Percentiles rank a stretch among this genome's conserved stretches.
phyloP scores from a whole-genome alignment of 2,329 filamentous ascomycete species.

The Rhynchosporium agropyri region DNA sequence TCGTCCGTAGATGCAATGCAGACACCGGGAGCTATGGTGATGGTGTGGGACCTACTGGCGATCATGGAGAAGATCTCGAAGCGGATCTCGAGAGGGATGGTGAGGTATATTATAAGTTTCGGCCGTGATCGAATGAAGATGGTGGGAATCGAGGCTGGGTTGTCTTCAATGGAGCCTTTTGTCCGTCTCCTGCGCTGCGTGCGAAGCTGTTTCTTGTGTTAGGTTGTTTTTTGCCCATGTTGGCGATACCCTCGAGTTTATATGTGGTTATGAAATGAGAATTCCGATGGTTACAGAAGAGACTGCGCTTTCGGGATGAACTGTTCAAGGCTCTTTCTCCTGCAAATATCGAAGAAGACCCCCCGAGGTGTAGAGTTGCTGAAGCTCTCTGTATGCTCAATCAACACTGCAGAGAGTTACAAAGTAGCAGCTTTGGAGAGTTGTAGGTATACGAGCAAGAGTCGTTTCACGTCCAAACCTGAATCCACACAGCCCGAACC shows the following conservation, averaged over 20 bases:
- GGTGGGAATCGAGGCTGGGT: neutral
- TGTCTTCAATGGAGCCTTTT: neutral
- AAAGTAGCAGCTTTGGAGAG: no score
- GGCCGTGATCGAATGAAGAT: neutral
- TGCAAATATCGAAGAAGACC: no score
- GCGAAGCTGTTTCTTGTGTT: conserved; percentile 1
- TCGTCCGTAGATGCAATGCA: conserved; percentile 3
- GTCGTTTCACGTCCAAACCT: no score
- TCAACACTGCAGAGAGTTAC: no score
- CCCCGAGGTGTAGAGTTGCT: no score
- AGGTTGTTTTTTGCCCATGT: neutral
- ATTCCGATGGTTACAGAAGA: no score
- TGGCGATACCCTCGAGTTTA: neutral
- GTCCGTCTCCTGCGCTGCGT: neutral
- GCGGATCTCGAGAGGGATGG: conserved; percentile 7
- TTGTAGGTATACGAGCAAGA: no score
- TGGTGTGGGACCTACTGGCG: neutral
- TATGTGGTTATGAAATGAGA: no score
- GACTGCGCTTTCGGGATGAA: no score
- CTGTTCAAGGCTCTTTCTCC: no score
- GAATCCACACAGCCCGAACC: no score
- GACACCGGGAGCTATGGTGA: neutral
- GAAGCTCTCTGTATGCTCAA: no score
- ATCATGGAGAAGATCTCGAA: neutral
- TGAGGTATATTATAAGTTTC: neutral